phyloP scores from a whole-genome alignment of 495 filamentous ascomycete genomes.

The Haplographium delicatum region DNA sequence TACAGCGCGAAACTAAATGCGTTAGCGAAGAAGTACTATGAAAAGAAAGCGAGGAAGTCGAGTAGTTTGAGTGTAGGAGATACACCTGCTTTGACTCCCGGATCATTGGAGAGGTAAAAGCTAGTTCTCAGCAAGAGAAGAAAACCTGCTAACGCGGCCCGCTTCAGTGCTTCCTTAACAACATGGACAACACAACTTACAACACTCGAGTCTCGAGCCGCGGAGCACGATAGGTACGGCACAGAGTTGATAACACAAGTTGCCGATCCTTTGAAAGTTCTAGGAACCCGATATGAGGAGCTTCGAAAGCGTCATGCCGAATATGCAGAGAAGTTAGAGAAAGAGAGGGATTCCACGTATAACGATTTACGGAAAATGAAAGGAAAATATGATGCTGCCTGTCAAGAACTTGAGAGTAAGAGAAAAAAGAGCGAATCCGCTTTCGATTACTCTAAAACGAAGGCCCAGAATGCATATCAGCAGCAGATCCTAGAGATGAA shows the following conservation, averaged over 20 bases:
- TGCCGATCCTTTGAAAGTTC: conserved; percentile 75
- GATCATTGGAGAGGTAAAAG: conserved; percentile 78
- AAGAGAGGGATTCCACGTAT: conserved; percentile 78
- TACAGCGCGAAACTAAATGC: conserved; percentile 82
- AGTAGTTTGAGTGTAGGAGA: conserved; percentile 90
- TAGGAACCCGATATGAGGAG: conserved; percentile 76
- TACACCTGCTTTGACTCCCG: conserved; percentile 85
- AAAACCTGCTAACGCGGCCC: conserved; percentile 11
- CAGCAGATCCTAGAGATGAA: conserved; percentile 90
- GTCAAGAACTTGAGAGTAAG: conserved; percentile 90
- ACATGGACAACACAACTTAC: conserved; percentile 94
- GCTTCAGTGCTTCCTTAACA: conserved; percentile 73
- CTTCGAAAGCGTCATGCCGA: conserved; percentile 87
- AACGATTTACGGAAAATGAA: conserved; percentile 86
- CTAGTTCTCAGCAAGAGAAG: neutral
- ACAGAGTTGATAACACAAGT: conserved; percentile 69
- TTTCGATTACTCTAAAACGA: conserved; percentile 77
- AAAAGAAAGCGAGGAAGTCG: conserved; percentile 90
- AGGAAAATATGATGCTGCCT: conserved; percentile 84
- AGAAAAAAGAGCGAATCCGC: conserved; percentile 90
- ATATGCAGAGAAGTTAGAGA: conserved; percentile 81
- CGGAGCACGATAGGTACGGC: conserved; percentile 81
- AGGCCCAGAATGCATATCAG: conserved; percentile 85
- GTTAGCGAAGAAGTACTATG: conserved; percentile 90
- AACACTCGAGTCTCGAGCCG: conserved; percentile 79